Conservation (phyloP, 768 basidiomycete species). For the Amanita muscaria region DNA sequence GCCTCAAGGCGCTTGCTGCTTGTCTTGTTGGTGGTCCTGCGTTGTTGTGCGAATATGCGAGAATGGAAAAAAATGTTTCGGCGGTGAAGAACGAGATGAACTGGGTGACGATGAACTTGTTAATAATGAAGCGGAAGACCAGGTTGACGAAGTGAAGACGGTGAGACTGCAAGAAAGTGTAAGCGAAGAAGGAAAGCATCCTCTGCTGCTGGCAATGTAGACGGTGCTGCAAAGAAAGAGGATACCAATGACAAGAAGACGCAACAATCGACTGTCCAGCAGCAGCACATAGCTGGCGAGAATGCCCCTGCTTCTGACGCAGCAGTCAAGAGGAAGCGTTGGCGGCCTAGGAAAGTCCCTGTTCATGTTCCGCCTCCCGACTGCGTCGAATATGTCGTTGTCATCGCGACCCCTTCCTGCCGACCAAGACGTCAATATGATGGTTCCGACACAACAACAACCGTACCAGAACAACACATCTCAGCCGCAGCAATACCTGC, state of each 20-base stretch:
- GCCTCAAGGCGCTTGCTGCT: conserved; percentile 56
- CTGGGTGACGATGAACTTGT: conserved; percentile 45
- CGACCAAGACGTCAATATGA: conserved; percentile 13
- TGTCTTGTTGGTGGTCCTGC: conserved; percentile 71
- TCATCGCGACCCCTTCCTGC: conserved; percentile 6
- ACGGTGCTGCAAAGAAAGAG: too few species aligned
- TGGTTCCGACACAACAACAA: conserved; percentile 9
- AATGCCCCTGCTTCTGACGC: conserved; percentile 10
- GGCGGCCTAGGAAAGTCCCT: conserved; percentile 68
- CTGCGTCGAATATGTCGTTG: conserved; percentile 17
- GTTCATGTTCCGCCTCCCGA: conserved; percentile 32
- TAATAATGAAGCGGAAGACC: conserved; percentile 47
- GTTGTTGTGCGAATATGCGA: conserved; percentile 67
- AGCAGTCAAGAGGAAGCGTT: conserved; percentile 78
- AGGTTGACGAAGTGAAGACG: conserved; percentile 41
- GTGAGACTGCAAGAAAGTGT: conserved; percentile 41
- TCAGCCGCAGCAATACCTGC: conserved; percentile 58
- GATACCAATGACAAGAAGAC: too few species aligned
- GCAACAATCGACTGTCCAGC: too few species aligned
- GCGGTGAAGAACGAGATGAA: conserved; percentile 68
- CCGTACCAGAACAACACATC: too few species aligned
- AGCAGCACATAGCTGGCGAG: not conserved
- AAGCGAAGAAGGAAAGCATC: conserved; percentile 51
- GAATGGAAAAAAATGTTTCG: conserved; percentile 64
- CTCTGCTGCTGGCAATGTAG: conserved; percentile 28